A percentile compares a stretch with the other conserved stretches of the same genome.
Conservation (phyloP, 768 basidiomycete genomes). For the Termitomyces titanicus region DNA sequence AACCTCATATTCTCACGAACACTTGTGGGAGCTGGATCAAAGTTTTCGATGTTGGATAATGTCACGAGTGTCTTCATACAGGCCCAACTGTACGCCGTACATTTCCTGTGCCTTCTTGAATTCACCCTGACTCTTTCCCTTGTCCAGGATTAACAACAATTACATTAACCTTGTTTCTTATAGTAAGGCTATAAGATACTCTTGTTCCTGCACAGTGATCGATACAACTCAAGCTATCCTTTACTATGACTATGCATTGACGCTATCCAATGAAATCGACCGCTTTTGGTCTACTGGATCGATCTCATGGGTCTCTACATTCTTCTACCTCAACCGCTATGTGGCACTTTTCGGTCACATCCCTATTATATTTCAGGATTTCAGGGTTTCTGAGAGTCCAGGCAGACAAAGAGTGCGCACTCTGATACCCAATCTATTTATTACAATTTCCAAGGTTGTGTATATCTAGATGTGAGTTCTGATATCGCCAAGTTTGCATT, state of each 20-base stretch:
- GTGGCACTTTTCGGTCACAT: conserved; percentile 34
- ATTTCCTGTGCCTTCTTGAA: not conserved
- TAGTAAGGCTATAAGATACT: conserved; percentile 5
- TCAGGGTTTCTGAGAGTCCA: conserved; percentile 22
- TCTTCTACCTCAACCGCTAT: conserved; percentile 46
- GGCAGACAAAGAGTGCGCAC: conserved; percentile 21
- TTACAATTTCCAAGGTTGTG: not conserved
- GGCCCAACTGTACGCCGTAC: conserved; percentile 8
- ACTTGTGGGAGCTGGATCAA: not conserved
- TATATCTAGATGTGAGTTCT: not conserved
- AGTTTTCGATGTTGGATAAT: conserved; percentile 5
- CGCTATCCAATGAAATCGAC: conserved; percentile 37
- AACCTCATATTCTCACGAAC: too few relatives aligned
- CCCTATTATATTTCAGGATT: conserved; percentile 32
- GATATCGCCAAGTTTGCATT: too few relatives aligned
- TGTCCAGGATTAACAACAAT: conserved; percentile 7
- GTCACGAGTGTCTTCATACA: conserved; percentile 2
- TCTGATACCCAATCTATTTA: not conserved
- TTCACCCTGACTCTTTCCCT: not conserved
- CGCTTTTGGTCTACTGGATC: conserved; percentile 36
- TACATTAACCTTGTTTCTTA: conserved; percentile 15
- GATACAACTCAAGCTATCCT: conserved; percentile 26
- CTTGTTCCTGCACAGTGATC: not conserved
- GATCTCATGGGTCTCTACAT: conserved; percentile 27
- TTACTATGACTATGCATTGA: conserved; percentile 48